Evolutionary conservation across 345 rosid genomes (phyloP), one percentile per base, ranked within the genome.

Genomic region (Cardamine resedifolia): DNA sequence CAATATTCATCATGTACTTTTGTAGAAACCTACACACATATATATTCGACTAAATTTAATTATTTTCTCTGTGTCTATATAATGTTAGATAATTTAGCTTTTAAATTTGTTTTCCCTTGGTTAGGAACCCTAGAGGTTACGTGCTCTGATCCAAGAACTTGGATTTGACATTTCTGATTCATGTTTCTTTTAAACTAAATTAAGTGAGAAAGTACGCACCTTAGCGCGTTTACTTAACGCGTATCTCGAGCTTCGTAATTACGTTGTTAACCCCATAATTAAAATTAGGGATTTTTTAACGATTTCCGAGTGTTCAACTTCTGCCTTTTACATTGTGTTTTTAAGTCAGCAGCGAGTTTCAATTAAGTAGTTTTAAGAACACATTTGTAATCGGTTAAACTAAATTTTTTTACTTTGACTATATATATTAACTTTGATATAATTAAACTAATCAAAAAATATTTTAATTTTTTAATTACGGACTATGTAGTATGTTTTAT

Each of bases 1-100:
- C 79, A 76, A 56, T 70, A 76, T 64, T 64, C 71, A 76, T 70
- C 58, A 68, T 56, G 66, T 76, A 70, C 79, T 76, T 76, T 70
- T 76, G 47, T 69, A 76, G 75, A 76, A 75, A 76, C 75, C 75
- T 76, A 76, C 66, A 38, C 27, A 44, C 9, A 28, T n/a, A 47
- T 51, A 51, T 28, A 18, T 63, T 20, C 14, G 20, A 21, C 8
- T 53, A 43, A 21, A 39, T 39, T 43, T 23, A 20, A 31, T 30
- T 33, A 49, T 20, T 48, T 64, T 47, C 11, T 55, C 27, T 19
- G 10, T 53, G 33, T 34, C 23, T 21, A 60, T 26, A 57, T 27
- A 47, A 16, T 23, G 21, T 16, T 62, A 36, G 24, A 62, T 36
- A 27, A 50, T 70, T 57, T 47, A 70, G 47, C 47, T 70, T 64